These are phyloP conservation scores for Suillus brevipes DNA, from an alignment of 768 basidiomycete species.

Conservation along the genomic window DNA sequence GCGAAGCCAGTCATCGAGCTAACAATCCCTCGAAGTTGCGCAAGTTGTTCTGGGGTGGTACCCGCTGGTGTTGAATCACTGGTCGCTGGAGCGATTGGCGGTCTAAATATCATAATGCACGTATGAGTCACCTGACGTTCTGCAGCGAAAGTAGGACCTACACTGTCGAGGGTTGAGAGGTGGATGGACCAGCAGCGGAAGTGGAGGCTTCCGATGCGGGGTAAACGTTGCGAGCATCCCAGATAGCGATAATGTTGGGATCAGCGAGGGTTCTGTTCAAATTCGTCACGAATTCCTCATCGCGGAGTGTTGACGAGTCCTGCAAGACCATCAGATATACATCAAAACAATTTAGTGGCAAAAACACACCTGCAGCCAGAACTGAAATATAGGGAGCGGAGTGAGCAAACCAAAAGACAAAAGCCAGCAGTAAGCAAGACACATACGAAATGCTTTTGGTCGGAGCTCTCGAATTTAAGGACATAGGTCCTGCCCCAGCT, in stretches of 20 bases:
- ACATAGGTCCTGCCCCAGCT: conserved; percentile 74
- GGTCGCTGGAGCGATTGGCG: not conserved
- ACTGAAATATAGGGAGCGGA: conserved; percentile 43
- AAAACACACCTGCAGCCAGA: conserved; percentile 78
- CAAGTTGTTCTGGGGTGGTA: conserved; percentile 64
- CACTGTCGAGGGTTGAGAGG: conserved; percentile 34
- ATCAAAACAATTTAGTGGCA: conserved; percentile 2
- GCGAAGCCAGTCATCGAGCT: conserved; percentile 42
- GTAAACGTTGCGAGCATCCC: conserved; percentile 47
- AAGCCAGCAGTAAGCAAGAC: not conserved
- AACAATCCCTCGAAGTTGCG: conserved; percentile 57
- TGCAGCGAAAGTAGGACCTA: conserved; percentile 14
- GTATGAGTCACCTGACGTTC: not conserved
- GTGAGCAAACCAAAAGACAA: conserved; percentile 12
- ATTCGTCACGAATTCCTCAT: conserved; percentile 72
- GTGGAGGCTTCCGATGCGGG: conserved; percentile 49
- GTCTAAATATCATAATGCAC: not conserved
- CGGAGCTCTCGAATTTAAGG: conserved; percentile 88
- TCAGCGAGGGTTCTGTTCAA: conserved; percentile 71
- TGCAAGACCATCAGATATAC: conserved; percentile 26
- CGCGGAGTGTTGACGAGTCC: conserved; percentile 67
- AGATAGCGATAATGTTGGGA: conserved; percentile 59
- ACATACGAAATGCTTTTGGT: conserved; percentile 86
- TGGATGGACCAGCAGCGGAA: conserved; percentile 21
- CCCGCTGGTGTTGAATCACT: conserved; percentile 11